These are phyloP conservation scores for Colletotrichum incanum DNA, from an alignment of 2,329 filamentous ascomycete genomes.

Conservation along the genomic window DNA sequence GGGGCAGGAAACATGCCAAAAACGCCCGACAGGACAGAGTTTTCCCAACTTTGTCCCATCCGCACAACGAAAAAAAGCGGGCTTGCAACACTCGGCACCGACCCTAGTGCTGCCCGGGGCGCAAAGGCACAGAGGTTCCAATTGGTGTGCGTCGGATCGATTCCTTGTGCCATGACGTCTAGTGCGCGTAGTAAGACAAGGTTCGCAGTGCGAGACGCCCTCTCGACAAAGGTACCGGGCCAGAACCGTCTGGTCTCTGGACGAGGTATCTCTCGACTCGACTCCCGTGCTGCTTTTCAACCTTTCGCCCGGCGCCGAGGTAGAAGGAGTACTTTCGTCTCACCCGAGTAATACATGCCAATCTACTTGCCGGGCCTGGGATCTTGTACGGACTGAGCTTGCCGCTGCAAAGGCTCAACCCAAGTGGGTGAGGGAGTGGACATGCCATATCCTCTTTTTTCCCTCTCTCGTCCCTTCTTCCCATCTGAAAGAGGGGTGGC, in stretches of 20 bases:
- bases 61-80: slow-evolving; percentile 34
- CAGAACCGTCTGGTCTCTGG: slow-evolving; percentile 33
- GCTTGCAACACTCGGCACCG: slow-evolving; percentile 30
- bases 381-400: slow-evolving; percentile 15
- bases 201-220: slow-evolving; percentile 19
- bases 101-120: slow-evolving; percentile 38
- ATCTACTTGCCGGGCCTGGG: slow-evolving; percentile 24
- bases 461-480: slow-evolving; percentile 18
- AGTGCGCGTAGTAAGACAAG: slow-evolving; percentile 36
- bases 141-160: slow-evolving; percentile 38
- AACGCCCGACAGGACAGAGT: slow-evolving; percentile 23
- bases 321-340: slow-evolving; percentile 33
- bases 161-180: slow-evolving; percentile 42
- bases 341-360: slow-evolving; percentile 21
- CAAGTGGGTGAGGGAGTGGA: slow-evolving; percentile 36
- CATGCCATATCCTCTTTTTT: slow-evolving; percentile 9
- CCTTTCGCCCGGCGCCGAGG: neutral
- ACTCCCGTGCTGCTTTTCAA: neutral
- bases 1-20: neutral
- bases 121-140: slow-evolving; percentile 30
- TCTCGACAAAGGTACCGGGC: slow-evolving; percentile 18
- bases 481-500: slow-evolving; percentile 34
- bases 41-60: slow-evolving; percentile 14
- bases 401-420: slow-evolving; percentile 15
- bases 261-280: slow-evolving; percentile 30